Evolutionary conservation across 2,329 filamentous ascomycete species (phyloP).

Genomic region (Aspergillus uvarum): DNA sequence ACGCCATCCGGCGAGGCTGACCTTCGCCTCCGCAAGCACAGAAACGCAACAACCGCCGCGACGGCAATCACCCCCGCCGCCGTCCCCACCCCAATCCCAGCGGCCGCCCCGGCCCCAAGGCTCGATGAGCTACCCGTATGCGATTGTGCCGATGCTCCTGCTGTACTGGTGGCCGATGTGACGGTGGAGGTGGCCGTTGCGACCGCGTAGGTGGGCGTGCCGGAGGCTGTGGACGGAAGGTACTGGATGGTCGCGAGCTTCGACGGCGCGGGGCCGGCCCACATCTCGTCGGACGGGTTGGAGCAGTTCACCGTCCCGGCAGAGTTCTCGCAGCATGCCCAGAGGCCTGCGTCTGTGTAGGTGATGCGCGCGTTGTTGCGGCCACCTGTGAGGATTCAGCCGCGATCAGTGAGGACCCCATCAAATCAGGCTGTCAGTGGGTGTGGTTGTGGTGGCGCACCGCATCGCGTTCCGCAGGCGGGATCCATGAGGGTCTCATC

Average conservation of each 20-base stretch:
- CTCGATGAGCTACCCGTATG: neutral
- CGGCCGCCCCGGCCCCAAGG: conserved; percentile 3
- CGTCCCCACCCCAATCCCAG: conserved; percentile 8
- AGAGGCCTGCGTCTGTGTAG: neutral
- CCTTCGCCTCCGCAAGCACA: conserved; percentile 1
- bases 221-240: neutral
- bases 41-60: neutral
- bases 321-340: conserved; percentile 9
- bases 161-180: neutral
- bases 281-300: conserved; percentile 5
- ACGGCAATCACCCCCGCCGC: neutral
- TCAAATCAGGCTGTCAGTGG: neutral
- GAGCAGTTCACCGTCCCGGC: conserved; percentile 6
- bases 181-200: neutral
- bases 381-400: neutral
- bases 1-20: neutral
- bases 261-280: conserved; percentile 4
- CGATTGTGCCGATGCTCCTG: neutral
- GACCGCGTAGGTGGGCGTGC: conserved; percentile 5
- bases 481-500: conserved; percentile 9
- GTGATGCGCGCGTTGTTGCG: neutral
- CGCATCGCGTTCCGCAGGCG: conserved; percentile 12
- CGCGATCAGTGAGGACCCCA: neutral
- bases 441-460: neutral
- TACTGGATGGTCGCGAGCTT: conserved; percentile 12